Evolutionary conservation across 108 stramenopile species (phyloP).

Genomic region (Skeletonema potamos): DNA sequence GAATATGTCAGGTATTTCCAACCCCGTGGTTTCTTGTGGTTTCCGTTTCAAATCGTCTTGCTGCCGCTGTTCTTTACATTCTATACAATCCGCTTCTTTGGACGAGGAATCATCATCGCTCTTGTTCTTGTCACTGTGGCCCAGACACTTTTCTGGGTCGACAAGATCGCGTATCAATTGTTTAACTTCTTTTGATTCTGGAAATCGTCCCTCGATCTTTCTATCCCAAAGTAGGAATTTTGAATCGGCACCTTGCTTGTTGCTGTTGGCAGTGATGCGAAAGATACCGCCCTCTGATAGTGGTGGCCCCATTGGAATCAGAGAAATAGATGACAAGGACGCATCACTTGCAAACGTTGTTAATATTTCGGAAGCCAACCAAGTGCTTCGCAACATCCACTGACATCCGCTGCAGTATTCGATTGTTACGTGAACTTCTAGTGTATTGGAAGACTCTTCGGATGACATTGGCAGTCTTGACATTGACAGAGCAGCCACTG

Average conservation of each 20-base stretch:
- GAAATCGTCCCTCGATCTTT: constrained; percentile 62
- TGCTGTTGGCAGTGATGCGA: constrained; percentile 17
- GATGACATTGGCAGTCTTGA: background rate
- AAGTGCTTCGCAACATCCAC: constrained; percentile 79
- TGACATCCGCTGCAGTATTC: constrained; percentile 84
- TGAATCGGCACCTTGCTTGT: background rate
- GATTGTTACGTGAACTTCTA: constrained; percentile 46
- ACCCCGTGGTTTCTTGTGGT: background rate
- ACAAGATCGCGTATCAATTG: constrained; percentile 74
- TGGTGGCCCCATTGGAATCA: constrained; percentile 50
- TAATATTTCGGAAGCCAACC: constrained; percentile 83
- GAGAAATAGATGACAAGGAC: constrained; percentile 43
- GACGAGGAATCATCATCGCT: background rate
- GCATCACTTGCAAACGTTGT: constrained; percentile 64
- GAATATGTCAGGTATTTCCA: constrained; percentile 8
- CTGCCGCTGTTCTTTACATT: constrained; percentile 6
- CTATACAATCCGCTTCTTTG: constrained; percentile 2
- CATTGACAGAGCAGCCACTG: background rate
- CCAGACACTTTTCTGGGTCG: constrained; percentile 59
- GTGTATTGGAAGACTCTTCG: background rate
- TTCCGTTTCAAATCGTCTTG: background rate
- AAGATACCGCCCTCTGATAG: constrained; percentile 38
- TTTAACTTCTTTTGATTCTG: constrained; percentile 81
- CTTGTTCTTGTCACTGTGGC: constrained; percentile 67
- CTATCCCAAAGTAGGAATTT: constrained; percentile 47